These are phyloP conservation scores for Sporothrix luriei DNA, from an alignment of 2,329 filamentous ascomycete species.

Conservation along the genomic window DNA sequence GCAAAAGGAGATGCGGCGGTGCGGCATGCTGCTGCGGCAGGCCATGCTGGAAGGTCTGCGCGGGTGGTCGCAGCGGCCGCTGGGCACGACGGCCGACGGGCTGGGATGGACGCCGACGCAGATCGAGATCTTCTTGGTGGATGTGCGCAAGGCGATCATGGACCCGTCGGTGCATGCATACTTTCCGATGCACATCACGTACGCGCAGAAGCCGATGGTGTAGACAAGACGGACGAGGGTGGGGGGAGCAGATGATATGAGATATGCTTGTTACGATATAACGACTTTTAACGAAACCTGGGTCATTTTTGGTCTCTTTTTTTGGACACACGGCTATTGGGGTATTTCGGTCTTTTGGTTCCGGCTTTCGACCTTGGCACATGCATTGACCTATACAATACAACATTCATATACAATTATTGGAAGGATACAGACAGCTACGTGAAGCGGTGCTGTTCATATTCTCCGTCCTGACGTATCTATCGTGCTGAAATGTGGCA, in stretches of 20 bases:
- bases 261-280: conserved; percentile 15
- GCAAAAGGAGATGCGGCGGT: conserved; percentile 48
- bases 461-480: too few species aligned
- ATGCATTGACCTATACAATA: neutral
- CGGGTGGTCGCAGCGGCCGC: conserved; percentile 40
- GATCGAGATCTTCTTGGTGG: conserved; percentile 45
- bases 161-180: conserved; percentile 41
- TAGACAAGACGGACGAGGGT: neutral
- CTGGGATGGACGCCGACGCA: conserved; percentile 44
- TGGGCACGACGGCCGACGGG: conserved; percentile 38
- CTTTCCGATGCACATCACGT: conserved; percentile 41
- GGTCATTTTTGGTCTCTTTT: neutral
- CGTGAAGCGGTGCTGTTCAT: neutral
- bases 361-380: neutral
- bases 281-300: conserved; percentile 10
- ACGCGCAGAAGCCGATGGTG: conserved; percentile 41
- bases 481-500: neutral
- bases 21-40: conserved; percentile 51
- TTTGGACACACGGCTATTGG: neutral
- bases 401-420: neutral
- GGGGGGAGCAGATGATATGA: neutral
- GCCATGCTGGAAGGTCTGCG: conserved; percentile 45
- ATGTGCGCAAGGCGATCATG: conserved; percentile 43
- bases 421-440: neutral
- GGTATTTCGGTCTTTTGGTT: conserved; percentile 9